phyloP scores from a whole-genome alignment of 257 asterid genomes.

The Primulina eburnea region DNA sequence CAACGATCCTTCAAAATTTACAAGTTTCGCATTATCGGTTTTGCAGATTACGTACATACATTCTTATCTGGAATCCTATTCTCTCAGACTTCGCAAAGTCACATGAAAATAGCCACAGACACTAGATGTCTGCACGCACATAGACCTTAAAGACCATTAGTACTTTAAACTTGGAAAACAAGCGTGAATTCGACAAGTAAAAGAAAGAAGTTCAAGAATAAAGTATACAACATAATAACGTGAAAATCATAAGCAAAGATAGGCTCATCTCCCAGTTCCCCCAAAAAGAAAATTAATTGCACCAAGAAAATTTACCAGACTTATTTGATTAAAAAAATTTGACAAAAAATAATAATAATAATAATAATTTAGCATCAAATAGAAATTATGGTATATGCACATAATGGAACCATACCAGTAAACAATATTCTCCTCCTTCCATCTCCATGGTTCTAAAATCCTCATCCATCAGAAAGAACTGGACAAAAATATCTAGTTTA shows the following conservation, averaged over 20 bases:
- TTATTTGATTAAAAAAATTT: too few species aligned
- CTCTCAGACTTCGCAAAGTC: neutral
- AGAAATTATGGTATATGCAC: neutral
- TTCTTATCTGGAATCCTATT: neutral
- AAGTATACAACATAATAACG: neutral
- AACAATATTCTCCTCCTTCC: neutral
- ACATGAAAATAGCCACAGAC: too few species aligned
- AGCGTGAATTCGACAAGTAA: neutral
- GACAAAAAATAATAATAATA: neutral
- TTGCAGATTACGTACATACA: too few species aligned
- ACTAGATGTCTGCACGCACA: neutral
- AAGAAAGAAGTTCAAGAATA: neutral
- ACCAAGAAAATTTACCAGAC: conserved; percentile 1
- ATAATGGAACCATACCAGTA: neutral
- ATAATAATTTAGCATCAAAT: too few species aligned
- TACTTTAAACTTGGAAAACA: neutral
- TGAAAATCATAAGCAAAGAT: neutral
- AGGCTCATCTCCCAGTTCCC: neutral
- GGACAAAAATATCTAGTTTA: neutral
- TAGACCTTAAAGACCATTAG: neutral
- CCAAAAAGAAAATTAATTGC: conserved; percentile 4
- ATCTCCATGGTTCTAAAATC: neutral
- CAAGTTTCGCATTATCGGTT: neutral
- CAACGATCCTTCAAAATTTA: neutral
- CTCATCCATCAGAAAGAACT: neutral